phyloP scores from a whole-genome alignment of 2,329 filamentous ascomycete genomes.

The Elsinoe fawcettii region DNA sequence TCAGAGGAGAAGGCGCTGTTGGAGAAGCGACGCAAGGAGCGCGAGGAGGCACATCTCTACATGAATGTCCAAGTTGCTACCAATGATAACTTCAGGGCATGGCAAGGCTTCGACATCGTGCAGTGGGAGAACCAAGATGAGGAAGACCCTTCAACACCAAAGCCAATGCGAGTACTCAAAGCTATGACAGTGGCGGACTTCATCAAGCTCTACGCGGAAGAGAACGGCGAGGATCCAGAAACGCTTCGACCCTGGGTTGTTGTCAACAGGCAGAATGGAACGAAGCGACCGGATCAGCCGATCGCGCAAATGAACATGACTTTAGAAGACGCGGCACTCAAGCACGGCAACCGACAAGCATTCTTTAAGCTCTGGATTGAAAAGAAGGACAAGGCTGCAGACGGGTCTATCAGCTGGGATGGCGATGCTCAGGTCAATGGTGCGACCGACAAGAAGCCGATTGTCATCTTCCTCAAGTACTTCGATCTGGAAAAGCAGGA shows the following conservation, averaged over 20 bases:
- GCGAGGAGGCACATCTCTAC: conserved; percentile 90
- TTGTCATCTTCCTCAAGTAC: conserved; percentile 86
- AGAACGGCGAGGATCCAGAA: conserved; percentile 59
- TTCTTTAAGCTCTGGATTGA: conserved; percentile 82
- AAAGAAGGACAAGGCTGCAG: conserved; percentile 58
- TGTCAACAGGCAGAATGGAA: conserved; percentile 98
- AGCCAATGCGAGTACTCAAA: conserved; percentile 63
- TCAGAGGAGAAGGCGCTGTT: conserved; percentile 71
- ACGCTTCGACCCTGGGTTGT: conserved; percentile 85
- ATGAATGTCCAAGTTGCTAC: conserved; percentile 76
- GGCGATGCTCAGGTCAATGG: conserved; percentile 46
- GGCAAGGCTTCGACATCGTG: conserved; percentile 75
- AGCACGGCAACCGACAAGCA: conserved; percentile 60
- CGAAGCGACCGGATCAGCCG: conserved; percentile 79
- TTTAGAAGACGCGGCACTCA: conserved; percentile 55
- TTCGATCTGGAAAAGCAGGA: conserved; percentile 74
- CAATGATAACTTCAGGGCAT: conserved; percentile 69
- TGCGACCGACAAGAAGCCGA: conserved; percentile 42
- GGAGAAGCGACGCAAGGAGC: conserved; percentile 75
- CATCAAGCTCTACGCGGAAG: conserved; percentile 59
- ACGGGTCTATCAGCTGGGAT: conserved; percentile 67
- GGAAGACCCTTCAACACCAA: conserved; percentile 62
- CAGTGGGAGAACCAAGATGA: conserved; percentile 57
- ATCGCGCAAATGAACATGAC: conserved; percentile 68
- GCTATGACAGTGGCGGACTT: conserved; percentile 72